Conservation (phyloP, 164 flowering plant species). For the Sextonia rubra region DNA sequence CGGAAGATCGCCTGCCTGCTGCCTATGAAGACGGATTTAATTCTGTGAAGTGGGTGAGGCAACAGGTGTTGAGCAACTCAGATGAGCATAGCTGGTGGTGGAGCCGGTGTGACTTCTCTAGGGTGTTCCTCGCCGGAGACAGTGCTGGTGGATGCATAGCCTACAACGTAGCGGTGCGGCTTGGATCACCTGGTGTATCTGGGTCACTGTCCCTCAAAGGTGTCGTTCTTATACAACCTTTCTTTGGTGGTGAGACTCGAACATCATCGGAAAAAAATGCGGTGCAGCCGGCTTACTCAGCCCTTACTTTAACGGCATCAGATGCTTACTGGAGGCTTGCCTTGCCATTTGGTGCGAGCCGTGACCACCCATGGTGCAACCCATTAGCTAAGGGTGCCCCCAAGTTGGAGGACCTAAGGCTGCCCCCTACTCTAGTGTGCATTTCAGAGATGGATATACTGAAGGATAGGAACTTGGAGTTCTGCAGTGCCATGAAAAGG, state of each 20-base stretch:
- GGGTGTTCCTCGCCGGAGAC: conserved; percentile 41
- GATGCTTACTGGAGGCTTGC: conserved; percentile 48
- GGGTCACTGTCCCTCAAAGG: conserved; percentile 29
- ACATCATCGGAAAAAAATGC: conserved; percentile 33
- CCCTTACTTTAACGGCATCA: conserved; percentile 31
- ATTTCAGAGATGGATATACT: conserved; percentile 47
- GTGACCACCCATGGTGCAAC: conserved; percentile 53
- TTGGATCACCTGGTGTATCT: neutral
- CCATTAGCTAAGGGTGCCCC: conserved; percentile 23
- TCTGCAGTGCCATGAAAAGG: conserved; percentile 31
- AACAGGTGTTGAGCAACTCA: conserved; percentile 15
- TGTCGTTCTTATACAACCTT: conserved; percentile 42
- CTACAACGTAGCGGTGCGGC: conserved; percentile 30
- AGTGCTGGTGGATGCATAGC: conserved; percentile 58
- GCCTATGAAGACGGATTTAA: conserved; percentile 48
- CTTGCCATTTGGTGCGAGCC: conserved; percentile 34
- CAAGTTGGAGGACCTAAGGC: conserved; percentile 15
- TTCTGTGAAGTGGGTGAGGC: conserved; percentile 32
- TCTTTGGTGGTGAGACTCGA: conserved; percentile 51
- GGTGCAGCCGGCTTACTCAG: conserved; percentile 34
- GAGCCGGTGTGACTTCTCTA: conserved; percentile 30
- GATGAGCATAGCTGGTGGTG: conserved; percentile 35
- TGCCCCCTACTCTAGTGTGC: conserved; percentile 35
- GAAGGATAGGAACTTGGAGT: conserved; percentile 46
- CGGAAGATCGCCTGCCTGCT: conserved; percentile 50